Evolutionary conservation across 2,329 filamentous ascomycete genomes (phyloP).

Genomic region (Hypoxylon sp.): DNA sequence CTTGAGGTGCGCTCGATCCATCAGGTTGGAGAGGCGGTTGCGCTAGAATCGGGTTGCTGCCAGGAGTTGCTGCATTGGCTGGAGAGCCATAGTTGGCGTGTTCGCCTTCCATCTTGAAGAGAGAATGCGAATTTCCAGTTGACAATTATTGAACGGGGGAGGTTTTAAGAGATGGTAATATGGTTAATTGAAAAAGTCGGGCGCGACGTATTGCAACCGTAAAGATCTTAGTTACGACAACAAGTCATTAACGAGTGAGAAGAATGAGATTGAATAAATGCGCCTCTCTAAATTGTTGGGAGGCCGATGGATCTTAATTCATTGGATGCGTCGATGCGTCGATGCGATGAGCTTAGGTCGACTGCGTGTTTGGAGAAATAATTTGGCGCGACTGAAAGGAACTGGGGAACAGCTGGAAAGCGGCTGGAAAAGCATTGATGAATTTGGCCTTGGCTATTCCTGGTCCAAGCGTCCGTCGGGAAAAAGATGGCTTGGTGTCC

Average conservation of each 20-base stretch:
- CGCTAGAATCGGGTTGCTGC: conserved; percentile 69
- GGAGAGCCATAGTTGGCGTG: conserved; percentile 71
- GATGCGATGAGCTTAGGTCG: conserved; percentile 49
- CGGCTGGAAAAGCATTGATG: conserved; percentile 38
- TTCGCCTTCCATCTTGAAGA: conserved; percentile 70
- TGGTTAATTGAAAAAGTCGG: conserved; percentile 28
- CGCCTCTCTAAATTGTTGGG: conserved; percentile 19
- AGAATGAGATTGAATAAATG: conserved; percentile 24
- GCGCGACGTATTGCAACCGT: conserved; percentile 44
- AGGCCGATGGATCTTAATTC: conserved; percentile 42
- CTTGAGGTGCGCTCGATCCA: conserved; percentile 55
- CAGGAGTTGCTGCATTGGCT: conserved; percentile 69
- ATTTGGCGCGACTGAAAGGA: conserved; percentile 53
- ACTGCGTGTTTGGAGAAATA: conserved; percentile 57
- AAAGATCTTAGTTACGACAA: conserved; percentile 32
- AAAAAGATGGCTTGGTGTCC: conserved; percentile 11
- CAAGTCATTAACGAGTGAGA: conserved; percentile 42
- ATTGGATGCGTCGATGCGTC: conserved; percentile 40
- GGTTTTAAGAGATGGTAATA: conserved; percentile 7
- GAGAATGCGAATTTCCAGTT: conserved; percentile 28
- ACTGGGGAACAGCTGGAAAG: conserved; percentile 29
- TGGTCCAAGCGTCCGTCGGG: conserved; percentile 32
- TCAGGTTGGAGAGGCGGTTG: conserved; percentile 68
- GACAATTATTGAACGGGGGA: conserved; percentile 21
- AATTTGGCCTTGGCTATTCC: conserved; percentile 22